These are phyloP conservation scores for Candida orba DNA, from an alignment of 805 yeast genomes.

Conservation along the genomic window DNA sequence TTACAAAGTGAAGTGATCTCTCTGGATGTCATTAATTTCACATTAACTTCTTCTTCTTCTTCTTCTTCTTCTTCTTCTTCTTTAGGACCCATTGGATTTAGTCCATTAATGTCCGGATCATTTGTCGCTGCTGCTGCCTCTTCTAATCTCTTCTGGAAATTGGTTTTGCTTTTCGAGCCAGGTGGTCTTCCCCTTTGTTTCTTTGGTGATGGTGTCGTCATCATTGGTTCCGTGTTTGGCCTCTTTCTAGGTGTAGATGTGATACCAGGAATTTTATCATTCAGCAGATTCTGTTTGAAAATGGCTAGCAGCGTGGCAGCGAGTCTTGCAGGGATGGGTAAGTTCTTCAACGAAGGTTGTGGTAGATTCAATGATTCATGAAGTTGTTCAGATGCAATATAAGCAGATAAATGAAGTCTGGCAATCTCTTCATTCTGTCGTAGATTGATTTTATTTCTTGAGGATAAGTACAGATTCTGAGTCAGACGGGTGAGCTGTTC, in stretches of 20 bases:
- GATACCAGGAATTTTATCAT: conserved; percentile 3
- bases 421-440: conserved; percentile 54
- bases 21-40: conserved; percentile 31
- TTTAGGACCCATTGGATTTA: no score
- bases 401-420: conserved; percentile 62
- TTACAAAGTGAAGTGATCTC: conserved; percentile 48
- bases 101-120: not conserved
- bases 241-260: conserved; percentile 7
- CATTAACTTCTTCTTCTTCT: conserved; percentile 3
- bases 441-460: conserved; percentile 43
- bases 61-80: not conserved
- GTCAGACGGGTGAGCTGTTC: conserved; percentile 27
- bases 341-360: conserved; percentile 39
- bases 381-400: conserved; percentile 47
- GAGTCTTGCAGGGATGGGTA: conserved; percentile 49
- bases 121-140: conserved; percentile 23
- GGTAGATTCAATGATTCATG: conserved; percentile 38
- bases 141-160: conserved; percentile 24
- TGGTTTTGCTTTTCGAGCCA: conserved; percentile 16
- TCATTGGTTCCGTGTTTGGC: not conserved
- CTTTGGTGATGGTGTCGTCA: conserved; percentile 12
- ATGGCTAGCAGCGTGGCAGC: conserved; percentile 27
- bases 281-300: not conserved
- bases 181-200: conserved; percentile 17
- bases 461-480: conserved; percentile 34